A percentile compares a stretch with the other conserved stretches of the same genome.
phyloP scores from a whole-genome alignment of 129 eudicot species.

The Rutidosis leptorrhynchoides region DNA sequence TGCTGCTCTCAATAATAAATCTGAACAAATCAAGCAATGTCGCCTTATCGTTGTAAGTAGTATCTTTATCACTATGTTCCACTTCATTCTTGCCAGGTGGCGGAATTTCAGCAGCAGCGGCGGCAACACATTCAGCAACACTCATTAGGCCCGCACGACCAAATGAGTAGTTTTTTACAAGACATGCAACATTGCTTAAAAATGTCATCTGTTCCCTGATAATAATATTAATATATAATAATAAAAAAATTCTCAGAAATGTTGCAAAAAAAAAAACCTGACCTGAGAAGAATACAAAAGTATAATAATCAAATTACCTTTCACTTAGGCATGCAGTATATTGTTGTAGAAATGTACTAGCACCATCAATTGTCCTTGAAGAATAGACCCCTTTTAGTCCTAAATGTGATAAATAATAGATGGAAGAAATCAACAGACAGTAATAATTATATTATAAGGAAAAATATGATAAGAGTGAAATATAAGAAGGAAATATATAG shows the following conservation, averaged over 20 bases:
- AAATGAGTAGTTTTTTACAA: slow-evolving; percentile 61
- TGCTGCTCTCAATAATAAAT: slow-evolving; percentile 81
- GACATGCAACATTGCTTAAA: slow-evolving; percentile 57
- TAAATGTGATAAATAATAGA: slow-evolving; percentile 27
- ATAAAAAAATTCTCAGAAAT: neutral
- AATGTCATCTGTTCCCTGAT: slow-evolving; percentile 68
- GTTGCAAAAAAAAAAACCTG: neutral
- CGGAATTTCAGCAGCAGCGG: slow-evolving; percentile 46
- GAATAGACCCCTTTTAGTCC: slow-evolving; percentile 81
- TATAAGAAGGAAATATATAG: neutral
- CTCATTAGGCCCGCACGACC: slow-evolving; percentile 92
- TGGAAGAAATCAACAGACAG: slow-evolving; percentile 14
- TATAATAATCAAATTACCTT: slow-evolving; percentile 39
- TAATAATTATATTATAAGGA: slow-evolving; percentile 3
- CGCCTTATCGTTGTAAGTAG: slow-evolving; percentile 39
- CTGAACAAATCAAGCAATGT: slow-evolving; percentile 68
- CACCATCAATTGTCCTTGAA: slow-evolving; percentile 74
- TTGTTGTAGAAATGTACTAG: slow-evolving; percentile 52
- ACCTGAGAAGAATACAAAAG: neutral
- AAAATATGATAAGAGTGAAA: slow-evolving; percentile 6
- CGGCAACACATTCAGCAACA: slow-evolving; percentile 70
- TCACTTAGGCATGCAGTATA: slow-evolving; percentile 50
- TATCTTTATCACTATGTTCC: slow-evolving; percentile 26
- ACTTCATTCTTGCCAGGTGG: slow-evolving; percentile 26
- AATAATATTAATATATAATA: neutral